Base-by-base conservation (phyloP, 441 rosid genomes). In the Omphalea diandra region DNA sequence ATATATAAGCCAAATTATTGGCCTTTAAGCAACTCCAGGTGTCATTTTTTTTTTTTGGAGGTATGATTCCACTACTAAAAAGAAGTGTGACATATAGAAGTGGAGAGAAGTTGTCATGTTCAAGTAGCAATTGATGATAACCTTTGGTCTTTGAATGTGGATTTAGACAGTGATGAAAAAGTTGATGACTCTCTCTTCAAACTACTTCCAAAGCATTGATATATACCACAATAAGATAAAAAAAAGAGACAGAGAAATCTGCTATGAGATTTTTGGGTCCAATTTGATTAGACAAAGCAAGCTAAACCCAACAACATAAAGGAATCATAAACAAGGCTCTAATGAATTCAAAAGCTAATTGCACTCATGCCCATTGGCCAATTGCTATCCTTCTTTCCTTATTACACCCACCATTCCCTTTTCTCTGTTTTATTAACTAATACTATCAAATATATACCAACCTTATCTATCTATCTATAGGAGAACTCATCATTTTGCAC, bases 211-310 rank as follows among this genome's bases (percentile, higher is more conserved):
- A 38, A 65, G 15, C 55, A 73, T 32, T 29, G n/a, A 57, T 32
- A 41, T 32, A 50, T 36, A 41, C 47, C 33, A 71, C 14, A 15
- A n/a, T n/a, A 22, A 49, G 11, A 47, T 66, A 31, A 29, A n/a
- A n/a, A n/a, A n/a, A 17, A 8, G 17, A 74, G 82, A 83, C 83
- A 81, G 40, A 71, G 73, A 78, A 79, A 83, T 83, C 85, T 69
- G 31, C 31, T 8, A 32, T 22, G 65, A 77, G 84, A 75, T 79
- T 55, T 46, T 65, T 49, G 75, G 79, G 78, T 76, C 83, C 82
- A 73, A 62, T 50, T 72, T 79, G 74, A 75, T 81, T 61, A 62
- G 80, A 76, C 77, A 73, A 76, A 76, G 80, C 81, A 72, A 73
- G 70, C 77, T 70, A 62, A 79, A 67, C 71, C 71, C 66, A 75